Evolutionary conservation across 257 asterid species (phyloP).

Genomic region (Gynochthodes officinalis): DNA sequence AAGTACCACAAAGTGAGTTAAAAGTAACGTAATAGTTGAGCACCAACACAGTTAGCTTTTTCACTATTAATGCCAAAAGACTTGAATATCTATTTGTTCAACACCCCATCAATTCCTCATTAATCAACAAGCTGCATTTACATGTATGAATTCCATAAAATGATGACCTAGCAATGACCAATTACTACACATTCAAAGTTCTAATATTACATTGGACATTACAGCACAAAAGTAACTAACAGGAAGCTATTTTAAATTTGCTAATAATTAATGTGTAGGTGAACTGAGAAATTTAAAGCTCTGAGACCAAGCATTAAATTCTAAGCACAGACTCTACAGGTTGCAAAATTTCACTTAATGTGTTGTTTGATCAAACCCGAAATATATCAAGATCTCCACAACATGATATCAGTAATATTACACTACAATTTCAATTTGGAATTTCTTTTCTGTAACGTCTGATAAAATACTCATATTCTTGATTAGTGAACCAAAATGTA

Average conservation of each 20-base stretch:
- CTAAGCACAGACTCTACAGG: not conserved
- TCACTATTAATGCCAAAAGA: not conserved
- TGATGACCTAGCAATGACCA: no score
- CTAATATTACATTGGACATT: no score
- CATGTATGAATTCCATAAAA: no score
- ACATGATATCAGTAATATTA: not conserved
- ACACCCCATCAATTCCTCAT: not conserved
- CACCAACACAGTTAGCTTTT: not conserved
- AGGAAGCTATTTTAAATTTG: not conserved
- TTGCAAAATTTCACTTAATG: not conserved
- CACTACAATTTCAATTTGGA: not conserved
- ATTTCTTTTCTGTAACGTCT: not conserved
- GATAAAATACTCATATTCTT: not conserved
- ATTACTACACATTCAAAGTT: not conserved
- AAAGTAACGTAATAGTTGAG: not conserved
- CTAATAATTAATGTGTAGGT: not conserved
- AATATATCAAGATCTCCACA: not conserved
- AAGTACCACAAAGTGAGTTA: not conserved
- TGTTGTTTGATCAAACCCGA: not conserved
- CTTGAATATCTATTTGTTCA: not conserved
- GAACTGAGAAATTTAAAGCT: not conserved
- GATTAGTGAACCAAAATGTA: not conserved
- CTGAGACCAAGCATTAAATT: not conserved
- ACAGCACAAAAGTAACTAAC: no score
- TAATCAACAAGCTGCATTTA: not conserved